Percentiles rank a stretch among this genome's conserved stretches.
Conservation (phyloP, 2,329 filamentous ascomycete species). For the Colletotrichum chrysophilum region DNA sequence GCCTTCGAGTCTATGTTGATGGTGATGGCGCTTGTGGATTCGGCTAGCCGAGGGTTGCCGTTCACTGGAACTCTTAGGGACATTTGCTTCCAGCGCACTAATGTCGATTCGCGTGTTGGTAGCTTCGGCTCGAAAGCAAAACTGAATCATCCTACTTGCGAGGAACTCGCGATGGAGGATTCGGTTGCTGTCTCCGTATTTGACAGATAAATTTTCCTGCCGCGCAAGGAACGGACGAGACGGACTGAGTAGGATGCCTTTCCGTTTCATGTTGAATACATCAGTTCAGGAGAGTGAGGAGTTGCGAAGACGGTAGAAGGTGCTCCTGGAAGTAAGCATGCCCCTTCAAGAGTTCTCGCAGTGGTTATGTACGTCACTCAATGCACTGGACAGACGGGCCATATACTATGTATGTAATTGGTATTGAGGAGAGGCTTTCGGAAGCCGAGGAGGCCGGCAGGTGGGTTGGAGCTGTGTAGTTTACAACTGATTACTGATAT, state of each 20-base stretch:
- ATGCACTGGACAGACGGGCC: rapidly evolving
- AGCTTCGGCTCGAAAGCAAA: not conserved
- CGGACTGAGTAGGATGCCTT: not conserved
- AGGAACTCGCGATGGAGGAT: not conserved
- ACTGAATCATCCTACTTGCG: not conserved
- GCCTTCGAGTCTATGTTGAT: not conserved
- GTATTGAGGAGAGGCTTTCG: not conserved
- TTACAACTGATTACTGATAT: rapidly evolving
- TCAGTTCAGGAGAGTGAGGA: not conserved
- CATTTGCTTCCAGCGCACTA: not conserved
- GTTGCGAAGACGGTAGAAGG: not conserved
- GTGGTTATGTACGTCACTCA: not conserved
- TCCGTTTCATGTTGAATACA: rapidly evolving
- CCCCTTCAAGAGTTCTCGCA: rapidly evolving
- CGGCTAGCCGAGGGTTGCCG: rapidly evolving
- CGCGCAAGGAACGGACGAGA: not conserved
- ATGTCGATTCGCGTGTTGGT: not conserved
- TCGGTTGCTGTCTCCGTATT: not conserved
- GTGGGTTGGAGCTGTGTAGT: not conserved
- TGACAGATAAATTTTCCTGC: not conserved
- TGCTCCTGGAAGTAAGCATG: not conserved
- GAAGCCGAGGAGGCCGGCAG: not conserved
- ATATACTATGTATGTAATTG: rapidly evolving
- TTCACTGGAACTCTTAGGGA: not conserved
- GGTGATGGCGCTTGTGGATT: not conserved